phyloP scores from a whole-genome alignment of 1,284 basidiomycete species.

The Amylostereum areolatum region DNA sequence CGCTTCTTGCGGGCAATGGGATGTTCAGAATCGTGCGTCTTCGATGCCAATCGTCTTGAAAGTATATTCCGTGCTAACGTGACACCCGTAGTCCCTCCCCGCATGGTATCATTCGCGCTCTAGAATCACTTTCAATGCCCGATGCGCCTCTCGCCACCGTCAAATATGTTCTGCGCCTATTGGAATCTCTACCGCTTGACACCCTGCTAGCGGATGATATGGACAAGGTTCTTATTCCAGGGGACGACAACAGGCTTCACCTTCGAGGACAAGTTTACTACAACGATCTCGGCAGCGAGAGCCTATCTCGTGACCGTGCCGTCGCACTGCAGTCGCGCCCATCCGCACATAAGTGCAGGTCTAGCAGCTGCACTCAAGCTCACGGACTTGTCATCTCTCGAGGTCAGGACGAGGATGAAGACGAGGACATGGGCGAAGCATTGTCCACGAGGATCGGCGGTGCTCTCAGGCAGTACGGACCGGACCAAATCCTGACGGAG shows the following conservation, averaged over 20 bases:
- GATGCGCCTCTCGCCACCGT: neutral
- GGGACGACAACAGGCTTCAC: conserved; percentile 16
- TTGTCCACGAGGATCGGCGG: conserved; percentile 19
- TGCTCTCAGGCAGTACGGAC: conserved; percentile 32
- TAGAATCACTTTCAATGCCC: neutral
- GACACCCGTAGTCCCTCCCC: neutral
- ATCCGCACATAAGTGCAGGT: conserved; percentile 23
- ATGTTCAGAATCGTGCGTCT: conserved; percentile 27
- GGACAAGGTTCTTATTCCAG: neutral
- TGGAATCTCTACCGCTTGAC: neutral
- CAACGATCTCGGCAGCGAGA: conserved; percentile 32
- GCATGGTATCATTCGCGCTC: neutral
- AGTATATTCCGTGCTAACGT: neutral
- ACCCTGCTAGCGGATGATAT: neutral
- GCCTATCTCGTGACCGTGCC: conserved; percentile 12
- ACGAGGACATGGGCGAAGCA: conserved; percentile 24
- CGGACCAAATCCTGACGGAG: conserved; percentile 36
- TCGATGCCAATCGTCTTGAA: conserved; percentile 9
- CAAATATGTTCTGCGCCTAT: neutral
- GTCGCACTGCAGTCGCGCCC: conserved; percentile 19
- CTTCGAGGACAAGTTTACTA: conserved; percentile 23
- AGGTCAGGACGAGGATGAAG: conserved; percentile 10
- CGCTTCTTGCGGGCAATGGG: conserved; percentile 28
- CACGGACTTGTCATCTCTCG: conserved; percentile 16
- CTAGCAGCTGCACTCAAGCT: conserved; percentile 27